A percentile compares a stretch with the other conserved stretches of the same genome.
phyloP scores from a whole-genome alignment of 1,284 basidiomycete genomes.

The Heliocybe sulcata region DNA sequence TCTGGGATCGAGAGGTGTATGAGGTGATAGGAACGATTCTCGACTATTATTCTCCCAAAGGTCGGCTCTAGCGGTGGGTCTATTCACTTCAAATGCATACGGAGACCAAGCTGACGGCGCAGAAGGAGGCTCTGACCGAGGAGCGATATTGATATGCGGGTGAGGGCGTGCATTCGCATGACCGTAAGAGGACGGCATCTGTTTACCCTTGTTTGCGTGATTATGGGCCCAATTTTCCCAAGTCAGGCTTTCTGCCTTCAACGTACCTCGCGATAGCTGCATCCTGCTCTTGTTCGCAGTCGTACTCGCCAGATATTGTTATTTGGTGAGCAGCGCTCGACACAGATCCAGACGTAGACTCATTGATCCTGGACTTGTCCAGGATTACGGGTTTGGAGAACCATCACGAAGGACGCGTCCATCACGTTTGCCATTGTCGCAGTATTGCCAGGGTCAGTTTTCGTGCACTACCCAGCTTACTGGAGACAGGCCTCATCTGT shows the following conservation, averaged over 20 bases:
- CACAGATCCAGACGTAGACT: neutral
- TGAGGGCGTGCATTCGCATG: slow-evolving; percentile 17
- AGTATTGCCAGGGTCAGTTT: neutral
- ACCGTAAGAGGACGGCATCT: slow-evolving; percentile 6
- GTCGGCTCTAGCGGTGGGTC: slow-evolving; percentile 23
- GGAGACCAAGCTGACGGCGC: slow-evolving; percentile 20
- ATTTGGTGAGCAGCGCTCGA: neutral
- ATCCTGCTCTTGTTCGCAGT: neutral
- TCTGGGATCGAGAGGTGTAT: slow-evolving; percentile 17
- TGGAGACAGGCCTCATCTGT: slow-evolving; percentile 1
- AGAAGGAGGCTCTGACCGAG: slow-evolving; percentile 22
- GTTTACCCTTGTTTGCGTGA: neutral
- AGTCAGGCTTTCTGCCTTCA: no score
- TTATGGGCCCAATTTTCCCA: neutral
- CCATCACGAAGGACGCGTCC: neutral
- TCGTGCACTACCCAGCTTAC: neutral
- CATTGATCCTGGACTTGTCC: neutral
- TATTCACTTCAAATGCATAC: slow-evolving; percentile 17
- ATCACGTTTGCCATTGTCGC: neutral
- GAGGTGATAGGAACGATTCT: slow-evolving; percentile 9
- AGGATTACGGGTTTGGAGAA: neutral
- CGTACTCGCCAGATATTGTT: neutral
- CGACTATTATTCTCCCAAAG: slow-evolving; percentile 11
- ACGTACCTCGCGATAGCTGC: neutral
- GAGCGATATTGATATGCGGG: slow-evolving; percentile 33